These are phyloP conservation scores for Flaveria brownii DNA, from an alignment of 129 eudicot species.

Conservation along the genomic window DNA sequence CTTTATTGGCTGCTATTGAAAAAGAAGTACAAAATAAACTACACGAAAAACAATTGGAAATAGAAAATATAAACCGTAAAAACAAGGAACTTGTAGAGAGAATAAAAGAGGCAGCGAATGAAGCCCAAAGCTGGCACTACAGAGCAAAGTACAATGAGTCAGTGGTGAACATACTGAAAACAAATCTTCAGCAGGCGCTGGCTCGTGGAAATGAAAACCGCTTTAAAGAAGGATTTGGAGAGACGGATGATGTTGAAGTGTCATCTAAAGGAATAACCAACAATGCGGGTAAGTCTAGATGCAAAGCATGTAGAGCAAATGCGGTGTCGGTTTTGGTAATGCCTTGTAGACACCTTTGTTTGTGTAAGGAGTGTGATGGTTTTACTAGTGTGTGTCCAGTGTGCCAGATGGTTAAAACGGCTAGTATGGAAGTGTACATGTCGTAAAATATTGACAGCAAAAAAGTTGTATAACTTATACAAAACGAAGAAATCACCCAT, in stretches of 20 bases:
- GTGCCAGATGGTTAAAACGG: conserved; percentile 66
- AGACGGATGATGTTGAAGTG: conserved; percentile 69
- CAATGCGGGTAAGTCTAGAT: conserved; percentile 40
- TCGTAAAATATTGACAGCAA: conserved; percentile 41
- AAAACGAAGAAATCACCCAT: conserved; percentile 26
- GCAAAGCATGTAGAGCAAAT: conserved; percentile 61
- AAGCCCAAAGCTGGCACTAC: conserved; percentile 89
- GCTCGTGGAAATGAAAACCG: conserved; percentile 57
- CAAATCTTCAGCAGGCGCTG: conserved; percentile 74
- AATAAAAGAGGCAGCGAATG: conserved; percentile 70
- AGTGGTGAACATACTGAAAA: conserved; percentile 62
- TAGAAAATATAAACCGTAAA: conserved; percentile 72
- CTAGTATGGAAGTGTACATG: conserved; percentile 76
- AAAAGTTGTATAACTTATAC: conserved; percentile 30
- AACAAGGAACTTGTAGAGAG: conserved; percentile 70
- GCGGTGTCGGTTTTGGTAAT: conserved; percentile 81
- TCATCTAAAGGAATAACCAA: conserved; percentile 43
- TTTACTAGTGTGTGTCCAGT: conserved; percentile 73
- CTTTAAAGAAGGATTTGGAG: conserved; percentile 88
- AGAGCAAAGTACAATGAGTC: conserved; percentile 91
- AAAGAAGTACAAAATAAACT: conserved; percentile 59
- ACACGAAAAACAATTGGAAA: conserved; percentile 66
- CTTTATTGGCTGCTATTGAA: conserved; percentile 64
- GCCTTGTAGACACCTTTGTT: conserved; percentile 98
- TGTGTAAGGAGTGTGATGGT: conserved; percentile 85